Evolutionary conservation across 331 rosid species (phyloP).

Genomic region (Rhamnella rubrinervis): DNA sequence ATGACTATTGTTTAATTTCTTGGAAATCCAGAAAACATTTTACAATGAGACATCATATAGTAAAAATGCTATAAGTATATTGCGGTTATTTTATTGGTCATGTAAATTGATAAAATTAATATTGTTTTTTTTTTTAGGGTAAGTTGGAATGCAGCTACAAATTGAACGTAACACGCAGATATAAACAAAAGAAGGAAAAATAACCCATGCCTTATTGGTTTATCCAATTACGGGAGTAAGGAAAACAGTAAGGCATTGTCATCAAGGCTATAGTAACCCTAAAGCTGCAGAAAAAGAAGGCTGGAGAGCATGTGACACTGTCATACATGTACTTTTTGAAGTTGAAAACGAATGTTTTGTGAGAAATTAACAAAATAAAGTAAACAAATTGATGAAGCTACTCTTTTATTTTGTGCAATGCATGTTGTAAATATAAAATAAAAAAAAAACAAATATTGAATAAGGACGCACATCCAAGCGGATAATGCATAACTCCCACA

Average conservation of each 20-base stretch:
- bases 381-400: neutral
- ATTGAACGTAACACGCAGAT: slow-evolving; percentile 19
- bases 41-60: too few species aligned
- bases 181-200: slow-evolving; percentile 19
- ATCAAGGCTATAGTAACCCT: slow-evolving; percentile 11
- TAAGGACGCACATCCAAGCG: neutral
- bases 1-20: too few species aligned
- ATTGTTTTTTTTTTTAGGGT: too few species aligned
- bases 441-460: too few species aligned
- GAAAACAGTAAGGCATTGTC: slow-evolving; percentile 19
- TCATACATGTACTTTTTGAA: neutral
- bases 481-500: too few species aligned
- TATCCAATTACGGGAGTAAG: slow-evolving; percentile 7
- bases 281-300: slow-evolving; percentile 13
- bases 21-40: too few species aligned
- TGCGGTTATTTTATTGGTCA: neutral
- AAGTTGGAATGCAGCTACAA: slow-evolving; percentile 16
- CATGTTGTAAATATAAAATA: neutral
- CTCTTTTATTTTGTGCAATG: neutral
- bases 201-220: slow-evolving; percentile 27
- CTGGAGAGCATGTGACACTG: neutral
- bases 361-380: neutral
- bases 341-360: neutral
- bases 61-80: too few species aligned
- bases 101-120: neutral